Evolutionary conservation across 495 filamentous ascomycete genomes (phyloP).

Genomic region (Parachaetomium inaequale): DNA sequence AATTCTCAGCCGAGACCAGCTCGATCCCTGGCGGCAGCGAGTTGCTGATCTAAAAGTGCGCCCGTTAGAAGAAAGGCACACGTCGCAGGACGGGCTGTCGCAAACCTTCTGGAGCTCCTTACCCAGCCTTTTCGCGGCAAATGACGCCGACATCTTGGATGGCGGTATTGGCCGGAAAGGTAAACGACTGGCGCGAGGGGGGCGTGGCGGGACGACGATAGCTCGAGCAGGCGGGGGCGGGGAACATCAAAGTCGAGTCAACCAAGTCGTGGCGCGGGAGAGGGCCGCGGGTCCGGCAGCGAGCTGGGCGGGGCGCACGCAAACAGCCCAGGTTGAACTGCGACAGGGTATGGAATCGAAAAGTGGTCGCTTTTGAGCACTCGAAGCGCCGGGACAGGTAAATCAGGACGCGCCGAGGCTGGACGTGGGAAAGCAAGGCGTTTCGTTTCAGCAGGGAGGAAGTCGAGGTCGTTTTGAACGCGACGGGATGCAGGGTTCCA

Average conservation of each 20-base stretch:
- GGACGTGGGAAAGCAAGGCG: not conserved
- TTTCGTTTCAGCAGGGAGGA: not conserved
- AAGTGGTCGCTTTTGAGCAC: not conserved
- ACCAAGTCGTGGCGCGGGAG: not conserved
- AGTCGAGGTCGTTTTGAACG: not conserved
- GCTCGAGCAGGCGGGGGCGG: not conserved
- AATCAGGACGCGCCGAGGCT: not conserved
- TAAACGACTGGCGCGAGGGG: not conserved
- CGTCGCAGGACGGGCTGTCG: not conserved
- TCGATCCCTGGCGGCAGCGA: constrained; percentile 67
- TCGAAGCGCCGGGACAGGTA: not conserved
- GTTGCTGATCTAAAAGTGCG: constrained; percentile 47
- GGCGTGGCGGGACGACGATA: not conserved
- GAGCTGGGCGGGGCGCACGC: not conserved
- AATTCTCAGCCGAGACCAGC: constrained; percentile 73
- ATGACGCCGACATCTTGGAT: constrained; percentile 37
- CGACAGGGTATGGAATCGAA: not conserved
- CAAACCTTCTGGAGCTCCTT: constrained; percentile 53
- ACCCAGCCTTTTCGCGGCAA: constrained; percentile 48
- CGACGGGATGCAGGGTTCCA: constrained; percentile 5
- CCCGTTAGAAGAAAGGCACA: not conserved
- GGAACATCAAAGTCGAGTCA: not conserved
- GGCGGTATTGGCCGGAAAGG: not conserved
- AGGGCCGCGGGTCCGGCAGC: not conserved
- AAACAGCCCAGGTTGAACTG: not conserved